A percentile compares a stretch with the other conserved stretches of the same genome.
phyloP scores from a whole-genome alignment of 2,329 filamentous ascomycete species.

The Ilyonectria destructans region DNA sequence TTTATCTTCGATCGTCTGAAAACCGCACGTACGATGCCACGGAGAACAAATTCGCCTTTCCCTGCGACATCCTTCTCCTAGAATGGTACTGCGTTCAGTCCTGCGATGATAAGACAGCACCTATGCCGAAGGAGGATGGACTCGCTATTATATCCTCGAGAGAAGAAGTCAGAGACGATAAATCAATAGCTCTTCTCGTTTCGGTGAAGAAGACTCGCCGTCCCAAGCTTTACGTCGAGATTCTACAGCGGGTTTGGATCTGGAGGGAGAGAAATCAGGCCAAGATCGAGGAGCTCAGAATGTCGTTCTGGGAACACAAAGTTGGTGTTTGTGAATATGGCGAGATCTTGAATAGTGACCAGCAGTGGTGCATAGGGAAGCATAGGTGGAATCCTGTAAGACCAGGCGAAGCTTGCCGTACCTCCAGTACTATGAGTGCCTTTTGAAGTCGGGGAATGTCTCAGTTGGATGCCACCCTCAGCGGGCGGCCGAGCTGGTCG shows the following conservation, averaged over 20 bases:
- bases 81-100: not conserved
- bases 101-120: not conserved
- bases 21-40: not conserved
- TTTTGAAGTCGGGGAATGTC: not conserved
- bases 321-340: constrained; percentile 11
- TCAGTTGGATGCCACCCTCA: too few relatives aligned
- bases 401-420: not conserved
- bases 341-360: constrained; percentile 11
- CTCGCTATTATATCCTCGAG: constrained; percentile 8
- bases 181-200: constrained; percentile 12
- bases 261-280: constrained; percentile 17
- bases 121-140: not conserved
- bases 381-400: constrained; percentile 3
- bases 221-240: constrained; percentile 11
- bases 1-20: not conserved
- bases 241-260: constrained; percentile 15
- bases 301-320: constrained; percentile 15
- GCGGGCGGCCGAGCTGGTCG: too few relatives aligned
- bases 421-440: not conserved
- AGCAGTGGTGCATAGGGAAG: constrained; percentile 22
- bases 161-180: constrained; percentile 14
- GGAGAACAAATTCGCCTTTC: not conserved
- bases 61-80: not conserved
- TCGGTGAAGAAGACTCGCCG: constrained; percentile 14
- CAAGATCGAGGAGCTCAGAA: constrained; percentile 7